phyloP scores from a whole-genome alignment of 1,139 yeast species.

The Petasospora rhodanensis region DNA sequence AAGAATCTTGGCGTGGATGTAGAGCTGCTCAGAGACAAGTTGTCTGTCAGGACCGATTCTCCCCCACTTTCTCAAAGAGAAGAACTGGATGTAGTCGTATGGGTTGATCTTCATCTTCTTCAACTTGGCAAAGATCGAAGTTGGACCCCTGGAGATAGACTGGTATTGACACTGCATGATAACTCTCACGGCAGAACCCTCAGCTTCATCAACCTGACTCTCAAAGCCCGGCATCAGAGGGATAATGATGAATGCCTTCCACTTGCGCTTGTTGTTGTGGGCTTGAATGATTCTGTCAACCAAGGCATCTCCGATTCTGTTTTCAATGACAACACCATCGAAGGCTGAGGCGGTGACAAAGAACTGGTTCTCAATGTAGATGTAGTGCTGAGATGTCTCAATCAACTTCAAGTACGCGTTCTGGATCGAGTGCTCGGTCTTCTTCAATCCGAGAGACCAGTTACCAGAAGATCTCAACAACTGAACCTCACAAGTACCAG shows the following conservation, averaged over 20 bases:
- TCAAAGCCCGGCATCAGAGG: constrained; percentile 99
- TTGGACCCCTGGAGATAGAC: constrained; percentile 86
- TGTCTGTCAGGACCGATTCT: constrained; percentile 72
- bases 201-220: constrained; percentile 88
- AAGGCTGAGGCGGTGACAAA: constrained; percentile 84
- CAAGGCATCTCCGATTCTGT: constrained; percentile 91
- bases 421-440: constrained; percentile 87
- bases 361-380: constrained; percentile 92
- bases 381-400: constrained; percentile 88
- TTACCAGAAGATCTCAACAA: constrained; percentile 80
- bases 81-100: constrained; percentile 86
- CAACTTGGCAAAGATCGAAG: constrained; percentile 84
- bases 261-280: constrained; percentile 63
- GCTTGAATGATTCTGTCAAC: constrained; percentile 93
- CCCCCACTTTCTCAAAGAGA: constrained; percentile 94
- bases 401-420: constrained; percentile 87
- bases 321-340: constrained; percentile 82
- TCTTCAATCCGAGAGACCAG: constrained; percentile 88
- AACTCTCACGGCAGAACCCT: constrained; percentile 89
- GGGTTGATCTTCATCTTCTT: constrained; percentile 80
- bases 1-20: constrained; percentile 89
- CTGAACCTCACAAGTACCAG: constrained; percentile 92
- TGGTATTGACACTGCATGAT: constrained; percentile 96
- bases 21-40: constrained; percentile 84
- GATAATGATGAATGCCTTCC: constrained; percentile 89